These are phyloP conservation scores for Curvularia sp. DNA, from an alignment of 2,329 filamentous ascomycete genomes.

Conservation along the genomic window DNA sequence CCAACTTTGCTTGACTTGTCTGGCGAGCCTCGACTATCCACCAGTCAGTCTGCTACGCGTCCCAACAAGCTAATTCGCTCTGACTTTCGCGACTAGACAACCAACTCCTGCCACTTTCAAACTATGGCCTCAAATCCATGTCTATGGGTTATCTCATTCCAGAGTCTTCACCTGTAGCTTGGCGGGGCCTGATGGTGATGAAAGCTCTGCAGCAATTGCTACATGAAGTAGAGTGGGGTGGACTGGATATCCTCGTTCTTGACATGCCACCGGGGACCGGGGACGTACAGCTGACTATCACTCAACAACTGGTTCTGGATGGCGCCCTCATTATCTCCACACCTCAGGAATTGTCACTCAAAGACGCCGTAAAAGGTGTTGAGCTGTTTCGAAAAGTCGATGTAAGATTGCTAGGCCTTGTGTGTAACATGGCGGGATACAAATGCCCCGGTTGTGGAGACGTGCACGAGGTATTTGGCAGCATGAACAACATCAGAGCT, in stretches of 20 bases:
- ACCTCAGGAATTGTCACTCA: slow-evolving; percentile 89
- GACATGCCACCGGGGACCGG: slow-evolving; percentile 95
- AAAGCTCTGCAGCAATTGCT: slow-evolving; percentile 95
- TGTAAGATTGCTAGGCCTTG: slow-evolving; percentile 80
- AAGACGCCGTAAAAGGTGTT: slow-evolving; percentile 89
- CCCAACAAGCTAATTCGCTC: background rate
- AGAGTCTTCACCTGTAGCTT: slow-evolving; percentile 83
- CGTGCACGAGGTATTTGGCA: slow-evolving; percentile 54
- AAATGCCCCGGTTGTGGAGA: slow-evolving; percentile 59
- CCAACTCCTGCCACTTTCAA: slow-evolving; percentile 83
- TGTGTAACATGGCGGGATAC: slow-evolving; percentile 58
- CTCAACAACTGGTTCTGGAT: slow-evolving; percentile 88
- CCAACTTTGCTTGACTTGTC: slow-evolving; percentile 86
- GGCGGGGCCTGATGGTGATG: slow-evolving; percentile 97
- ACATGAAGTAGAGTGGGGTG: slow-evolving; percentile 93
- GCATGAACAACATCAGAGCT: slow-evolving; percentile 77
- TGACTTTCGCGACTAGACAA: slow-evolving; percentile 62
- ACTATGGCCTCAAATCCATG: slow-evolving; percentile 97
- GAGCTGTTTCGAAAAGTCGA: slow-evolving; percentile 90
- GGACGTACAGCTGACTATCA: slow-evolving; percentile 95
- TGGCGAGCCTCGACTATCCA: slow-evolving; percentile 77
- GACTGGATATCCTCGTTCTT: slow-evolving; percentile 84
- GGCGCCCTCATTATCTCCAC: slow-evolving; percentile 90
- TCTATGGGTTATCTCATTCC: slow-evolving; percentile 94
- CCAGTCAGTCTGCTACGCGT: slow-evolving; percentile 60